Evolutionary conservation across 1,139 yeast genomes (phyloP), one percentile per base, ranked within the genome.

Genomic region (Schwanniomyces etchellsii): DNA sequence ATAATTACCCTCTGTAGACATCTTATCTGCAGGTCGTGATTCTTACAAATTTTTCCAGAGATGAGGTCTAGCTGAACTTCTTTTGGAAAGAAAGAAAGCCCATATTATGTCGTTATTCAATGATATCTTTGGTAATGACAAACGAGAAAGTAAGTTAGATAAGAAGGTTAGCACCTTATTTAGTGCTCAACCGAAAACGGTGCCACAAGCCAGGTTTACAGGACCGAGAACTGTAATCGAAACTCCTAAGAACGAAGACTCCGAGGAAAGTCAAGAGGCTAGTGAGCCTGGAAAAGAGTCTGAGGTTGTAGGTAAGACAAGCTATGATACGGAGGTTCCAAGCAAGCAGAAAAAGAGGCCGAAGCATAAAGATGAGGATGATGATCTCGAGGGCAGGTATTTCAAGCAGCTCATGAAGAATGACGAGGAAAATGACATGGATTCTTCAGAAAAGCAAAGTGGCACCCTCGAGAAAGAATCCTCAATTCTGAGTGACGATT

Each of bases 311-410:
- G 47, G 43, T 14, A 41, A 37, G n/a, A 44, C 38, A 25, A n/a
- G n/a, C n/a, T n/a, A n/a, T n/a, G 48, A 39, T 16, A 32, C 32
- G 6, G 38, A 37, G 4, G 37, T 22, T 13, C 41, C 42, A 33
- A 41, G 36, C 32, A 47, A 38, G 27, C 47, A 44, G 37, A 54
- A 50, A 36, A 44, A 46, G 35, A 45, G 41, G 30, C 48, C 45
- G 30, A 37, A 40, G 27, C 36, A 42, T 3, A 72, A 64, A 11
- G 67, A 57, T 21, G 57, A 67, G 31, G 70, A 68, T 32, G 70
- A 64, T 26, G 70, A 68, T 35, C 56, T 73, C 38, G 80, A 74
- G 49, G 60, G 65, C 10, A 52, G 57, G 30, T 73, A 73, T 46
- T 70, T 53, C 40, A 53, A 63, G 24, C 67, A 68, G 38, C 48